Evolutionary conservation across 2,329 filamentous ascomycete species (phyloP).

Genomic region (Penicillium sp.): DNA sequence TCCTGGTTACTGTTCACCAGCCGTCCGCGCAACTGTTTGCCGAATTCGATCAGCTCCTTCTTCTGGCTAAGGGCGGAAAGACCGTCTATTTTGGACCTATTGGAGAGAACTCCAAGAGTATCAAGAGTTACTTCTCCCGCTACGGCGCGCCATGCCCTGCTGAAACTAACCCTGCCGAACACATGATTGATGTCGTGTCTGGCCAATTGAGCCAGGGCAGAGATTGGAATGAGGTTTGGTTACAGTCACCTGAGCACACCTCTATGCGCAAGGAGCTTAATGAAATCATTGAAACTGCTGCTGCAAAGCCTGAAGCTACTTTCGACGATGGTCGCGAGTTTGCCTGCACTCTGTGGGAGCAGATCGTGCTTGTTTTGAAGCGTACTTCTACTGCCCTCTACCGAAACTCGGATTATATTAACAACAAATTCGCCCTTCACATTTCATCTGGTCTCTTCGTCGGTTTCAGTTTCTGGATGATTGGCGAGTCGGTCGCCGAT

Average conservation of each 20-base stretch:
- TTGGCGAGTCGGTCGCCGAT: conserved; percentile 63
- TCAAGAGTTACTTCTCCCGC: conserved; percentile 67
- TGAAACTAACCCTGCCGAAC: conserved; percentile 62
- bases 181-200: conserved; percentile 53
- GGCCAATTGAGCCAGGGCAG: conserved; percentile 53
- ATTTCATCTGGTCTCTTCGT: conserved; percentile 53
- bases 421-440: conserved; percentile 63
- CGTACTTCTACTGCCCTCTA: conserved; percentile 67
- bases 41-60: conserved; percentile 70
- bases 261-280: conserved; percentile 64
- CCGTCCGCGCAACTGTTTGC: conserved; percentile 67
- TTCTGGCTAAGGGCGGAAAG: conserved; percentile 67
- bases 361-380: conserved; percentile 66
- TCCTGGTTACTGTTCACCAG: conserved; percentile 71
- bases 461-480: conserved; percentile 64
- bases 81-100: conserved; percentile 70
- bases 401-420: conserved; percentile 67
- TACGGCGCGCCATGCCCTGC: conserved; percentile 65
- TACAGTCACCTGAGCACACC: conserved; percentile 61
- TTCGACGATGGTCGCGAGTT: conserved; percentile 57
- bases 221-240: conserved; percentile 74
- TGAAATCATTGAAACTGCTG: conserved; percentile 55
- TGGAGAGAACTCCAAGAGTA: conserved; percentile 63
- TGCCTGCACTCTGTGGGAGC: conserved; percentile 62
- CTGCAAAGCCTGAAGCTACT: conserved; percentile 46